A percentile compares a stretch with the other conserved stretches of the same genome.
Conservation (phyloP, 1,284 basidiomycete species). For the Tilletia horrida region DNA sequence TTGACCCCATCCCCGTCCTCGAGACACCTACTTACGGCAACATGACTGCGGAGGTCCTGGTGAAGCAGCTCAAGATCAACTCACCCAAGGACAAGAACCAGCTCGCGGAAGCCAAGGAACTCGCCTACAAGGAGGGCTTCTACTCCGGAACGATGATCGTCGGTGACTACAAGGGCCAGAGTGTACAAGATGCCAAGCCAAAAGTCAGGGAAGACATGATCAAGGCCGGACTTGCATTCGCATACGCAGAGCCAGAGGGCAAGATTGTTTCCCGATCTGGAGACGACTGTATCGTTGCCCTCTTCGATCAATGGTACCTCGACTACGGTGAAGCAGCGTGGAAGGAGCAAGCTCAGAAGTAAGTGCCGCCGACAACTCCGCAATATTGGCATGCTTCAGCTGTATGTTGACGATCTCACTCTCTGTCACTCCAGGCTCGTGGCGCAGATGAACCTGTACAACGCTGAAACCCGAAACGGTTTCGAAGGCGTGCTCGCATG, state of each 20-base stretch:
- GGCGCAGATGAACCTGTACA: constrained; percentile 83
- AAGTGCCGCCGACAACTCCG: constrained; percentile 55
- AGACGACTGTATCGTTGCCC: constrained; percentile 94
- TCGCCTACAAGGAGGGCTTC: constrained; percentile 98
- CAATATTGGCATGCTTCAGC: not conserved
- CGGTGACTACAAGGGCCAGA: constrained; percentile 80
- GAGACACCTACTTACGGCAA: constrained; percentile 85
- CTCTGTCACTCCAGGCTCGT: constrained; percentile 64
- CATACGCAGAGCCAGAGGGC: constrained; percentile 95
- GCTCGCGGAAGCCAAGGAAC: constrained; percentile 92
- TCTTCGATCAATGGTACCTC: constrained; percentile 99
- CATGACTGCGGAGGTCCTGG: constrained; percentile 80
- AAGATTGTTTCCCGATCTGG: constrained; percentile 81
- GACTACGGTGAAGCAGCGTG: constrained; percentile 91
- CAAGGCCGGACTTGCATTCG: constrained; percentile 70
- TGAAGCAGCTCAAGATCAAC: constrained; percentile 88
- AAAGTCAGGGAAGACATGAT: constrained; percentile 86
- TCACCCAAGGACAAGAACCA: constrained; percentile 81
- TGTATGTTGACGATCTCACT: not conserved
- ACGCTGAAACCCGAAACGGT: constrained; percentile 79
- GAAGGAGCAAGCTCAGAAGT: constrained; percentile 79
- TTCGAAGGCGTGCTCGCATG: constrained; percentile 90
- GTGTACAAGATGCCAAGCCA: constrained; percentile 84
- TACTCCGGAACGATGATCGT: constrained; percentile 86
- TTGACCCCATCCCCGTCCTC: constrained; percentile 84